These are phyloP conservation scores for Ceratobasidium sp. DNA, from an alignment of 1,284 basidiomycete genomes.

Conservation along the genomic window DNA sequence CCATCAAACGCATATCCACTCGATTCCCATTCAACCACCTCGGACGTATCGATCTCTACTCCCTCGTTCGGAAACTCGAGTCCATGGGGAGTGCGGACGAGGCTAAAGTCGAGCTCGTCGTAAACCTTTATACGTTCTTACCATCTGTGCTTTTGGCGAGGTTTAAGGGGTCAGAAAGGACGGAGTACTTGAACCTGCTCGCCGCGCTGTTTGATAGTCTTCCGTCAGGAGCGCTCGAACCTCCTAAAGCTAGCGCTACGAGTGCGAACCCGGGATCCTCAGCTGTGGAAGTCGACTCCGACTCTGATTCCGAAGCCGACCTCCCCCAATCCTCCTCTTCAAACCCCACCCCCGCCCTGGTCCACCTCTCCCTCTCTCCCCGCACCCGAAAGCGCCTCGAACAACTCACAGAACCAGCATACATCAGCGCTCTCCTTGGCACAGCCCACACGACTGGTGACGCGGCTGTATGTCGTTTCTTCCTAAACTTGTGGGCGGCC, in stretches of 20 bases:
- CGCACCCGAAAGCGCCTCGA: conserved; percentile 70
- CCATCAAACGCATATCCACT: conserved; percentile 63
- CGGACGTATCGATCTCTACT: conserved; percentile 53
- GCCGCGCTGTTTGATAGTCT: conserved; percentile 67
- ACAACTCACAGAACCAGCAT: conserved; percentile 63
- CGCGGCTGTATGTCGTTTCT: conserved; percentile 65
- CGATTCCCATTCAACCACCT: conserved; percentile 63
- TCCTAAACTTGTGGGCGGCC: conserved; percentile 67
- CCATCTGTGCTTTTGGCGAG: conserved; percentile 61
- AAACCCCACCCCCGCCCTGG: conserved; percentile 55
- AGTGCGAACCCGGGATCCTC: conserved; percentile 24
- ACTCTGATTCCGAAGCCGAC: conserved; percentile 63
- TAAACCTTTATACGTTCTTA: conserved; percentile 74
- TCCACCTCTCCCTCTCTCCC: conserved; percentile 60
- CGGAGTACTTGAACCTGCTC: conserved; percentile 68
- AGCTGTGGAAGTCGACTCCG: conserved; percentile 51
- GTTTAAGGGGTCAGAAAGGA: conserved; percentile 59
- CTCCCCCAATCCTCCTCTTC: conserved; percentile 54
- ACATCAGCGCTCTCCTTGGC: conserved; percentile 65
- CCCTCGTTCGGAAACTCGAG: conserved; percentile 46
- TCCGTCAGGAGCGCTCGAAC: conserved; percentile 67
- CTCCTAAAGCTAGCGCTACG: conserved; percentile 52
- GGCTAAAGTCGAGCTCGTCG: conserved; percentile 69
- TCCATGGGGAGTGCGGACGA: conserved; percentile 54
- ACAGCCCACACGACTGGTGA: conserved; percentile 58